These are phyloP conservation scores for Solanum chmielewskii DNA, from an alignment of 257 asterid genomes.

Conservation along the genomic window DNA sequence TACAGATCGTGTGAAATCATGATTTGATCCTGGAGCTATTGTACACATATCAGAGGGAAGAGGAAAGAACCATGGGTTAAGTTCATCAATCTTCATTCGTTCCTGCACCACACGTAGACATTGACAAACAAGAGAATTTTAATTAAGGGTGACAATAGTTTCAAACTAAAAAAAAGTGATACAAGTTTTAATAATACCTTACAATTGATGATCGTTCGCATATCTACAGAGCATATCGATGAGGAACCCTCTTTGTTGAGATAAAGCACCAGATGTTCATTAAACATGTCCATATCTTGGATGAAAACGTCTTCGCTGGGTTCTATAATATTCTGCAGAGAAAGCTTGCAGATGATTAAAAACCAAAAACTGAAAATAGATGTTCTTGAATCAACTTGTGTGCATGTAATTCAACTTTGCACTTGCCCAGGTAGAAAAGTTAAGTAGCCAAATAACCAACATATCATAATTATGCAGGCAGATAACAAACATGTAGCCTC, in stretches of 20 bases:
- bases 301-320: constrained; percentile 50
- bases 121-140: neutral
- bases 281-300: constrained; percentile 84
- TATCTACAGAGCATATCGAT: constrained; percentile 51
- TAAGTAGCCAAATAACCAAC: neutral
- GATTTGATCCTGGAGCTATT: constrained; percentile 72
- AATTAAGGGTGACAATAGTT: neutral
- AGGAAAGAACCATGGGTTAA: constrained; percentile 87
- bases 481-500: neutral
- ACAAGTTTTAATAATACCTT: constrained; percentile 31
- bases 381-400: neutral
- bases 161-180: no score
- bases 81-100: constrained; percentile 43
- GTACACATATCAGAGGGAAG: constrained; percentile 61
- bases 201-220: constrained; percentile 28
- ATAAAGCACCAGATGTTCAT: constrained; percentile 66
- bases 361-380: neutral
- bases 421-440: neutral
- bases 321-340: constrained; percentile 37
- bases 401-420: neutral
- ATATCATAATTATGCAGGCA: neutral
- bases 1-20: constrained; percentile 48
- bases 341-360: neutral
- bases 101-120: constrained; percentile 27
- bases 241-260: constrained; percentile 64